Base-by-base conservation (phyloP, 2,329 filamentous ascomycete species). In the Fusarium sp. region DNA sequence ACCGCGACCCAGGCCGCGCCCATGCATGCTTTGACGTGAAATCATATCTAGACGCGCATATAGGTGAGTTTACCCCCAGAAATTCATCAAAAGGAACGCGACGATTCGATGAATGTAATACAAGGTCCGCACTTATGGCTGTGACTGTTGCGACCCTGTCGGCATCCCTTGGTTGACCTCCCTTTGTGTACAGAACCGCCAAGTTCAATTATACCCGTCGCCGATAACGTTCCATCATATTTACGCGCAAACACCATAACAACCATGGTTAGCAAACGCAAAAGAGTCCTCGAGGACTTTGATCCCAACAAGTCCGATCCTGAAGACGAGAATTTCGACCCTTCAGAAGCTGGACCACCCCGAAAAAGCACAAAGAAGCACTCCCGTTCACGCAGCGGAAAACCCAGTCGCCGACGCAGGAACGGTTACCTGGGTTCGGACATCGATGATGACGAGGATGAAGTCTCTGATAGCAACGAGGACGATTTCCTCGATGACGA, bases 291-390 rank as follows among this genome's bases (percentile, higher is more conserved):
- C 62, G 86, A 89, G 71, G 85, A 86, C 61, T 92, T 92, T 74
- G 90, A 92, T 80, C 89, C 88, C 6, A 92, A 91, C 79, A 88
- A 90, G 78, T 92, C 90, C 57, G 90, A 92, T 74, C 85, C 90
- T 5, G 87, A 90, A 56, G 90, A 92, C 78, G 89, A 90, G 73
- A 91, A 91, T 79, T 92, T 92, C 77, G 87, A 90, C 65, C 90
- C 90, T 21, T 78, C 80, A 28, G 85, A 86, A 73, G 84, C 82
- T 32, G 82, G 83, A 10, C 72, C 72, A 35, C 82, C 86, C 21
- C 82, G 82, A 19, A 83, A 83, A 66, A 81, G 71, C 67, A 81
- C 81, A 61, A 87, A 85, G 72, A 86, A 85, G 60, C 76, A 82
- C 9, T 83, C 84, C 30, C 79, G 83, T 35, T 80, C 83, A 9